phyloP scores from a whole-genome alignment of 2,329 filamentous ascomycete species.

The Trichoderma asperellum region DNA sequence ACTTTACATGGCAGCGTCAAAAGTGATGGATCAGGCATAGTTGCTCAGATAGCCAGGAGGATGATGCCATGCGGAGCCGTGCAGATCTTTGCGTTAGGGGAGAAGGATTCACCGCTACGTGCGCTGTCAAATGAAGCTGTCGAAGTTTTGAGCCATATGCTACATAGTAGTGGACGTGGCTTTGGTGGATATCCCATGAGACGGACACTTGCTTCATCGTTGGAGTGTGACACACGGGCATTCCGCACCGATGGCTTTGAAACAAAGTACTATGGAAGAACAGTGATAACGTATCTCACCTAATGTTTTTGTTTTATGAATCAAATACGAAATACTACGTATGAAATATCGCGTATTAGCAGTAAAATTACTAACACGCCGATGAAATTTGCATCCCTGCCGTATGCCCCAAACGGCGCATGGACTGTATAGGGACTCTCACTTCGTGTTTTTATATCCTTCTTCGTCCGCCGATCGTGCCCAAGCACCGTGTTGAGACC shows the following conservation, averaged over 20 bases:
- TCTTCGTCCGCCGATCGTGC: not conserved
- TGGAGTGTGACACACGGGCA: not conserved
- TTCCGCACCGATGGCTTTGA: not conserved
- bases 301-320: too few relatives aligned
- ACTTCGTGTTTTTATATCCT: not conserved
- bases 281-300: not conserved
- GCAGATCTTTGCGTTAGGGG: not conserved
- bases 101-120: conserved; percentile 21
- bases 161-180: not conserved
- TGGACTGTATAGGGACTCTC: not conserved
- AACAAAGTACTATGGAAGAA: not conserved
- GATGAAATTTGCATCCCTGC: not conserved
- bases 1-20: not conserved
- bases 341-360: not conserved
- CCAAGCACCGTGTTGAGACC: not conserved
- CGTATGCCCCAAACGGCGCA: not conserved
- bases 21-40: not conserved
- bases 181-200: not conserved
- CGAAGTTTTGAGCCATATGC: not conserved
- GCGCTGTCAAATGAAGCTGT: not conserved
- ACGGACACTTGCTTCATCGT: not conserved
- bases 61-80: conserved; percentile 20
- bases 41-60: not conserved
- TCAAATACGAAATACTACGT: too few relatives aligned
- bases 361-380: not conserved